Base-by-base conservation (phyloP, 345 rosid species). In the Erucastrum elatum region DNA sequence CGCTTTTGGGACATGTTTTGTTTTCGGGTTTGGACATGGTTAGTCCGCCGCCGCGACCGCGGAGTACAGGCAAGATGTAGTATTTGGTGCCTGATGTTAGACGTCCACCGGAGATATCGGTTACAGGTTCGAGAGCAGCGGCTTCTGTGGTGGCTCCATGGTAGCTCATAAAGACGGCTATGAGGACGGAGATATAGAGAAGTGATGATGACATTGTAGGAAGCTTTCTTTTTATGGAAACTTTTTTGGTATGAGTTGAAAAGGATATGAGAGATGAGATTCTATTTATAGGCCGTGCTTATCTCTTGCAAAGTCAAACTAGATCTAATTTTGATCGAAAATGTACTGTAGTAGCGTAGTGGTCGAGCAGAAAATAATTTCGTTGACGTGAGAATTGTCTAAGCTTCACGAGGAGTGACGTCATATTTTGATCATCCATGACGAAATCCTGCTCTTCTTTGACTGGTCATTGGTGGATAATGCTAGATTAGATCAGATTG, bases 1-100 rank as follows among this genome's bases (percentile, higher is more conserved):
- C 84, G 8, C n/a, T 75, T 29, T 1, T 74, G 0, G 78, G 71
- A 68, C 82, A 79, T 3, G 78, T 79, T 73, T 12, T 37, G 69
- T 60, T 77, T 17, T 69, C 26, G 2, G 61, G 0, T 44, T 64
- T 58, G 25, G 75, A 70, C 41, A 82, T 64, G 63, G 82, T 82
- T 62, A 73, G 64, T 34, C 81, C 76, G 0, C 84, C 82, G 39
- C 82, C 82, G 2, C 82, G 55, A 26, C 84, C 84, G 4, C 84
- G 79, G 11, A 69, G n/a, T 21, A 73, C 79, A n/a, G 84, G 84
- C 60, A 82, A 63, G 78, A 82, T 73, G 72, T 73, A 82, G 82
- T 82, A 82, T 17, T 27, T 27, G 29, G 13, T 9, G 35, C 68
- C 76, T 29, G 64, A 1, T 21, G 0, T 35, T 61, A 82, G 81